Base-by-base conservation (phyloP, 495 filamentous ascomycete species). In the Aspergillus cristatus region DNA sequence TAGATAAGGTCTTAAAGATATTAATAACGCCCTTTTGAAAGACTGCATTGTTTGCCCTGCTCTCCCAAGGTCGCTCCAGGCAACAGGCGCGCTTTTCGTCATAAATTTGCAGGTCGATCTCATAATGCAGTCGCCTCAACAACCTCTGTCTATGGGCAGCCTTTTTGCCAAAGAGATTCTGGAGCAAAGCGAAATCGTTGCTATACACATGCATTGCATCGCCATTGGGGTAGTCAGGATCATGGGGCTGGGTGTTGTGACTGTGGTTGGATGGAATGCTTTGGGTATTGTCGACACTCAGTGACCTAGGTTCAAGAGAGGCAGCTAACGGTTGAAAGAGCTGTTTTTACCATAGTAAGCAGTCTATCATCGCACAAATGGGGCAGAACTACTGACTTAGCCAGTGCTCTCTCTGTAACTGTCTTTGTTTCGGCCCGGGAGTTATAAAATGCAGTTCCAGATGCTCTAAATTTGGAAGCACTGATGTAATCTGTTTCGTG, bases 71-170 rank as follows among this genome's bases (percentile, higher is more conserved):
- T 14, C 32, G 13, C 15, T 45, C 42, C 8, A 45, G 17, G 17
- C 32, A 36, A 13, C 6, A 26, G 7, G 8, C 18, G 11, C 35
- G 42, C 11, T 36, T 32, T 0, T 30, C 13, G 14, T 31, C 35
- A 17, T 35, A 35, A 8, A 25, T 7, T 2, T 35, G 36, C 10
- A 44, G 31, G n/a, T 38, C 36, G n/a, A 45, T 40, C 12, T 28
- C 14, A 14, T 39, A 45, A 10, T 13, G 34, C 2, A 45, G 42
- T 13, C 11, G 3, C 20, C 18, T 30, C 3, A 43, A 2, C 4
- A 37, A 13, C 16, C 14, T 11, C 15, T 14, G 20, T 4, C 37
- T 18, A 3, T 28, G 37, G 6, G 24, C 32, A 26, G 24, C n/a
- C n/a, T n/a, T n/a, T n/a, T n/a, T n/a, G n/a, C n/a, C n/a, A n/a